Evolutionary conservation across 805 yeast species (phyloP).

Genomic region (Saturnispora sanitii): DNA sequence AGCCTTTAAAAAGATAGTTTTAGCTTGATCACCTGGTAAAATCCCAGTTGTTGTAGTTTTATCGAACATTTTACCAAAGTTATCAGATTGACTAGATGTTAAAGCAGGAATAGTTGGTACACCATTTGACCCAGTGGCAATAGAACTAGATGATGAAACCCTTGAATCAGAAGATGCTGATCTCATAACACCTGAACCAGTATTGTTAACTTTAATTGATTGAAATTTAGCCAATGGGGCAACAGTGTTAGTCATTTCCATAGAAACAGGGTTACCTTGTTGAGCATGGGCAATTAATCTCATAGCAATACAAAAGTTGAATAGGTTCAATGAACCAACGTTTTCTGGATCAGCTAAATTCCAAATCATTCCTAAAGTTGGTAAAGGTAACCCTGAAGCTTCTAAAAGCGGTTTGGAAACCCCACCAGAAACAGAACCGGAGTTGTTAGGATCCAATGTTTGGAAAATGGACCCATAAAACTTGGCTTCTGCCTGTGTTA

Average conservation of each 20-base stretch:
- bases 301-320: constrained; percentile 78
- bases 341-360: constrained; percentile 84
- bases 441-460: constrained; percentile 64
- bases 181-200: constrained; percentile 25
- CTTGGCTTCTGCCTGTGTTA: constrained; percentile 68
- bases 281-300: constrained; percentile 86
- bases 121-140: constrained; percentile 24
- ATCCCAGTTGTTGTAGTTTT: constrained; percentile 48
- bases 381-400: constrained; percentile 73
- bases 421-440: constrained; percentile 83
- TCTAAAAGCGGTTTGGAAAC: constrained; percentile 76
- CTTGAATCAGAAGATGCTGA: constrained; percentile 20
- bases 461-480: constrained; percentile 68
- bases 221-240: constrained; percentile 61
- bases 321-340: constrained; percentile 71
- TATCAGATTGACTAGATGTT: constrained; percentile 46
- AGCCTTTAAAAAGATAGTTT: constrained; percentile 82
- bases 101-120: constrained; percentile 38
- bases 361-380: constrained; percentile 85
- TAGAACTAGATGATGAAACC: constrained; percentile 26
- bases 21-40: constrained; percentile 71
- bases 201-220: constrained; percentile 26
- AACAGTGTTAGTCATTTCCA: constrained; percentile 40
- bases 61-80: constrained; percentile 63
- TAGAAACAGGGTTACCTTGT: constrained; percentile 47